Base-by-base conservation (phyloP, 495 filamentous ascomycete species). In the Aspergillus ostianus region DNA sequence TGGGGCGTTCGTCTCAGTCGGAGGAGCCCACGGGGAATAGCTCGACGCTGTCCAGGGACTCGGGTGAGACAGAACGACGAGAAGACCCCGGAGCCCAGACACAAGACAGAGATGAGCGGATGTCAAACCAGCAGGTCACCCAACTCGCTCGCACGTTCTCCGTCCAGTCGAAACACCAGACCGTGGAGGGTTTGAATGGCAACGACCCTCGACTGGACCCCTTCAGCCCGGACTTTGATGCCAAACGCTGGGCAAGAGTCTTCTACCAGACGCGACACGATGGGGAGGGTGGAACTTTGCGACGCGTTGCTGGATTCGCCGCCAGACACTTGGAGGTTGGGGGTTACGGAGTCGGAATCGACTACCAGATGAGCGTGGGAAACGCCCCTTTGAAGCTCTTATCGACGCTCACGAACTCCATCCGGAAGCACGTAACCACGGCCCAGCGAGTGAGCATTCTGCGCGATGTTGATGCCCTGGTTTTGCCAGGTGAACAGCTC, bases 401-500 rank as follows among this genome's bases (percentile, higher is more conserved):
- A 73, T 74, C 32, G 74, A 77, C 17, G 51, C 26, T 83, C 7
- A 63, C 77, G 18, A 78, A 78, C 27, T 67, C 72, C 20, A 75
- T 74, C 2, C 73, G 80, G 64, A 26, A 26, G 23, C 23, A 26
- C 23, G 4, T 4, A 26, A 26, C 23, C 23, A 2, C 23, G 23
- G 23, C 23, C 2, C 70, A 80, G 30, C 80, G 80, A 63, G 85
- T 88, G 67, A 66, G 88, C 21, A 92, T 93, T 54, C 75, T 93
- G 30, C 82, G 82, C 23, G 73, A 82, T 27, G 88, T 92, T 66
- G 86, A 89, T 53, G 90, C 89, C 0, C 64, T 91, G 9, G 76
- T 92, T 2, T 80, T 81, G 53, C 84, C 82, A n/a, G 90, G 90
- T 10, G 90, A 93, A 75, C 90, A 90, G 84, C 74, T 93, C 21